Base-by-base conservation (phyloP, 441 rosid species). In the Arabidopsis lyrata region DNA sequence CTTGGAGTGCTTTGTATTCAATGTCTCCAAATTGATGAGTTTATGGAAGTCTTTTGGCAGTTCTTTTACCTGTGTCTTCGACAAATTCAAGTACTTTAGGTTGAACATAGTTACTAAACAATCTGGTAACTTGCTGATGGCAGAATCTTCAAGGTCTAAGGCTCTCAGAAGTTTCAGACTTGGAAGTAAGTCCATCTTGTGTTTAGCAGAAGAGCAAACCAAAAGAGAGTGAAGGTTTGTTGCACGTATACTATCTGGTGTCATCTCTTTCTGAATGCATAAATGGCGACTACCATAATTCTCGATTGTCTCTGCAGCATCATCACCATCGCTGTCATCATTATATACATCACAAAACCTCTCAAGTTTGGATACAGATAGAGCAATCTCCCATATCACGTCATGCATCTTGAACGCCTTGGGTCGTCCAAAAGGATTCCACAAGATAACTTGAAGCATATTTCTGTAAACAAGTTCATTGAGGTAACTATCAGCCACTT, bases 361-460 rank as follows among this genome's bases (percentile, higher is more conserved):
- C 50, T 82, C 84, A n/a, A n/a, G 44, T 63, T 80, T 72, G 8
- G 83, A 80, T 61, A 78, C 44, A 32, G 87, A 74, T 2, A 83
- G 22, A 14, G 83, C 82, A 13, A 79, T 56, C 64, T 81, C 85
- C 5, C 78, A 61, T 7, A 81, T 22, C 52, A 83, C 54, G 58
- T 81, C 83, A 57, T 81, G 87, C 83, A 83, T 79, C 77, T 78
- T 80, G 48, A 76, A 63, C 10, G 66, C 72, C 50, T 56, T 80
- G 29, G 84, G 81, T 29, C 80, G 65, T 55, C 82, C 85, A 18
- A 24, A 72, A 38, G 52, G 69, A 34, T 77, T 81, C 71, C 74
- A 68, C 41, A 47, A 41, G 41, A 65, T 41, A 32, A 74, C 78
- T 68, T 81, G 83, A 66, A 84, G 83, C 83, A 84, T 52, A 24